A percentile compares a stretch with the other conserved stretches of the same genome.
These are phyloP conservation scores for Cryptococcus neoformans DNA, from an alignment of 1,284 basidiomycete species.

Conservation along the genomic window DNA sequence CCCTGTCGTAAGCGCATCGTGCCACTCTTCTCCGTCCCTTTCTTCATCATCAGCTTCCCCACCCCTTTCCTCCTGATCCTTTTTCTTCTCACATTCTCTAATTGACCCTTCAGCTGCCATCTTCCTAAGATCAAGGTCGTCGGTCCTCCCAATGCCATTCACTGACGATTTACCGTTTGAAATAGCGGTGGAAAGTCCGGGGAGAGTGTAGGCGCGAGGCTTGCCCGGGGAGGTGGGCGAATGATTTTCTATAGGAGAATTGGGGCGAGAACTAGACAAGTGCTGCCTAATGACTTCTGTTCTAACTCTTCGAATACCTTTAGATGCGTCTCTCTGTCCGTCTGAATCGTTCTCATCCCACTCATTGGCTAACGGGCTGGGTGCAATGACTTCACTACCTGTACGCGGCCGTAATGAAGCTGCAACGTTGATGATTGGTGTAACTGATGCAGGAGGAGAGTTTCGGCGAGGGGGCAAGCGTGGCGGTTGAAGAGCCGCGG, in stretches of 20 bases:
- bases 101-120: slow-evolving; percentile 17
- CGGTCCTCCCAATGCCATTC: slow-evolving; percentile 17
- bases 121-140: slow-evolving; percentile 23
- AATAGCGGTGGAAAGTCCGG: slow-evolving; percentile 3
- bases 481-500: slow-evolving; percentile 9
- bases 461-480: neutral
- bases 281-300: slow-evolving; percentile 20
- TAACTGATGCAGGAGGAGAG: neutral
- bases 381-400: slow-evolving; percentile 38
- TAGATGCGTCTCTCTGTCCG: neutral
- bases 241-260: neutral
- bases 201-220: slow-evolving; percentile 35
- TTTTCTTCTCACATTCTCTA: slow-evolving; percentile 2
- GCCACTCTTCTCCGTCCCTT: slow-evolving; percentile 17
- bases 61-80: slow-evolving; percentile 4
- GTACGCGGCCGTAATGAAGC: slow-evolving; percentile 15
- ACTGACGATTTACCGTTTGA: neutral
- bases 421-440: slow-evolving; percentile 4
- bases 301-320: slow-evolving; percentile 20
- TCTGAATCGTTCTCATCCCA: neutral
- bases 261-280: neutral
- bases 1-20: slow-evolving; percentile 13
- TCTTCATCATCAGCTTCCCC: slow-evolving; percentile 9
- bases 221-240: slow-evolving; percentile 15
- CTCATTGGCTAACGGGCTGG: slow-evolving; percentile 12